phyloP scores from a whole-genome alignment of 1,139 yeast species.

The Nakaseomyces delphensis region DNA sequence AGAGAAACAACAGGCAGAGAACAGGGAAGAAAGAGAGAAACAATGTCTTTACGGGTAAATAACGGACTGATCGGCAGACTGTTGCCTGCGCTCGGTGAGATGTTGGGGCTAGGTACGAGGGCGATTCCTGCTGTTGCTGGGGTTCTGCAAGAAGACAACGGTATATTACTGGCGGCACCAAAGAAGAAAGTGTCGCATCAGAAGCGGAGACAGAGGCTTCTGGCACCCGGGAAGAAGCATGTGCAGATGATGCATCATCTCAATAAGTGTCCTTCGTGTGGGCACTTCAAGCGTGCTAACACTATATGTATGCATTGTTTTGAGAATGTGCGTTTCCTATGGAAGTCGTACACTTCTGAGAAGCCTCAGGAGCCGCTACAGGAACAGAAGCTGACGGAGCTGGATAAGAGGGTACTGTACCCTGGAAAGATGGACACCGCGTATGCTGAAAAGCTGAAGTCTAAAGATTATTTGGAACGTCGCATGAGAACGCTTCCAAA shows the following conservation, averaged over 20 bases:
- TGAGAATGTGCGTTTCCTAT: slow-evolving; percentile 62
- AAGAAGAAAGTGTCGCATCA: slow-evolving; percentile 85
- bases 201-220: slow-evolving; percentile 73
- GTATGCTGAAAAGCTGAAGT: slow-evolving; percentile 40
- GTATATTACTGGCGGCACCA: slow-evolving; percentile 79
- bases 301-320: slow-evolving; percentile 91
- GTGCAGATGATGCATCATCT: slow-evolving; percentile 65
- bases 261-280: slow-evolving; percentile 92
- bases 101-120: too few relatives aligned
- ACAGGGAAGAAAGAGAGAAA: too few relatives aligned
- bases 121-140: neutral
- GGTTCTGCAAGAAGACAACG: slow-evolving; percentile 39
- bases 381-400: slow-evolving; percentile 48
- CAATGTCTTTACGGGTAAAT: too few relatives aligned
- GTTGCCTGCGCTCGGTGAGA: too few relatives aligned
- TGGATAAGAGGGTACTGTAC: slow-evolving; percentile 59
- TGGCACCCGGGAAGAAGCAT: slow-evolving; percentile 78
- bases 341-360: slow-evolving; percentile 39
- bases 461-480: slow-evolving; percentile 55
- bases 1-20: too few relatives aligned
- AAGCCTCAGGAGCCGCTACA: slow-evolving; percentile 26
- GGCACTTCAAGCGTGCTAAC: slow-evolving; percentile 82
- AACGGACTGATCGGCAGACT: too few relatives aligned
- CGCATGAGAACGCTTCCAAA: slow-evolving; percentile 47
- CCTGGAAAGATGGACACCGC: slow-evolving; percentile 64